Evolutionary conservation across 768 basidiomycete species (phyloP).

Genomic region (Mycena capillaripes): DNA sequence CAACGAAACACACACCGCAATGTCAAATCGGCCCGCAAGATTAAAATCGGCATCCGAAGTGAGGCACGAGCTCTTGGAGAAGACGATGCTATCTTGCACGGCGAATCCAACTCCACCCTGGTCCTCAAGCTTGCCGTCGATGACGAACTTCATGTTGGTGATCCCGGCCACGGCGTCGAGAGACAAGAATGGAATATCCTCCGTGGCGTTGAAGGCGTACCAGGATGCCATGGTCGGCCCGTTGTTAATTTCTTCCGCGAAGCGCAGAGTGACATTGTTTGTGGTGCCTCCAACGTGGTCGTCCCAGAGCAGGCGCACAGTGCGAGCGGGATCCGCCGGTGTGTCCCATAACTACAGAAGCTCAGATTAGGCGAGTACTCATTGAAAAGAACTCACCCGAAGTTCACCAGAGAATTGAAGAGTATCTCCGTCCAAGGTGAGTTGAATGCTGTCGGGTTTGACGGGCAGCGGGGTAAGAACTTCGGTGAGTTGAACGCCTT

Average conservation of each 20-base stretch:
- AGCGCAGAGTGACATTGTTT: too few relatives aligned
- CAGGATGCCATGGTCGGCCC: too few relatives aligned
- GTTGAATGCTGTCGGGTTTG: constrained; percentile 12
- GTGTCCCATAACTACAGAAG: constrained; percentile 20
- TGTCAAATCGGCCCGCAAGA: background rate
- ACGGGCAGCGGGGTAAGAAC: constrained; percentile 19
- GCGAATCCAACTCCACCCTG: constrained; percentile 21
- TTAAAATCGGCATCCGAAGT: background rate
- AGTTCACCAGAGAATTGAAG: constrained; percentile 12
- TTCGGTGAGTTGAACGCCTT: constrained; percentile 15
- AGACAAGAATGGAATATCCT: too few relatives aligned
- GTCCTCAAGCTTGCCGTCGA: constrained; percentile 21
- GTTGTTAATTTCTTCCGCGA: too few relatives aligned
- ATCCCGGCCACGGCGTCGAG: constrained; percentile 17
- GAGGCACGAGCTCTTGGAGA: constrained; percentile 17
- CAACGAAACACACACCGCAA: constrained; percentile 23
- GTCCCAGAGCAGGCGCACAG: too few relatives aligned
- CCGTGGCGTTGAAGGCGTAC: background rate
- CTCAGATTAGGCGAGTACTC: too few relatives aligned
- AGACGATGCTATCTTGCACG: constrained; percentile 11
- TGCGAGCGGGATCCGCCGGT: too few relatives aligned
- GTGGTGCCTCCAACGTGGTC: too few relatives aligned
- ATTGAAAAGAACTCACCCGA: constrained; percentile 15
- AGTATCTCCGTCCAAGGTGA: constrained; percentile 12
- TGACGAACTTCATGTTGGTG: constrained; percentile 11